These are phyloP conservation scores for Stylonectria norvegica DNA, from an alignment of 2,329 filamentous ascomycete species.

Conservation along the genomic window DNA sequence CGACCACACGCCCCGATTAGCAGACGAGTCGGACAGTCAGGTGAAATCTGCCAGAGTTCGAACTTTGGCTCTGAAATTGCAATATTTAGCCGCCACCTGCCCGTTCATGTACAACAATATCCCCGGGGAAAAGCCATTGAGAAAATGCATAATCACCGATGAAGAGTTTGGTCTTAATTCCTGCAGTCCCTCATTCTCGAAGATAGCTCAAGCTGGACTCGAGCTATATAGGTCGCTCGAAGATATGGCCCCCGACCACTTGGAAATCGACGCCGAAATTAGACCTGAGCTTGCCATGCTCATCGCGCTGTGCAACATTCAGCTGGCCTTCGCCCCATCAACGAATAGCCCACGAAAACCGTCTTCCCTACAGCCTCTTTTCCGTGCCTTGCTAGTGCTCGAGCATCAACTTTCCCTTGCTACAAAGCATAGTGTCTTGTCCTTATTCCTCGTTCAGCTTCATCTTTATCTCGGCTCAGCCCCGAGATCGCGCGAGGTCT, in stretches of 20 bases:
- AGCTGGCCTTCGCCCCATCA: constrained; percentile 28
- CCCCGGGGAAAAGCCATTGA: constrained; percentile 16
- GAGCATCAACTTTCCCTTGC: constrained; percentile 46
- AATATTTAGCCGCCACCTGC: constrained; percentile 44
- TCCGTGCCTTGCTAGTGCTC: constrained; percentile 49
- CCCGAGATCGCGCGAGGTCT: constrained; percentile 45
- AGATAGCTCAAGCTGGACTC: constrained; percentile 22
- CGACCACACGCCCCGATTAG: constrained; percentile 32
- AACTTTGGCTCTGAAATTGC: constrained; percentile 40
- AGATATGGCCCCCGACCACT: constrained; percentile 8
- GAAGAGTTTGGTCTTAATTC: constrained; percentile 15
- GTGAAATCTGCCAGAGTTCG: constrained; percentile 26
- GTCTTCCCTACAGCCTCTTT: constrained; percentile 31
- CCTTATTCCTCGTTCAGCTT: constrained; percentile 50
- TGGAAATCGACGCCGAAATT: constrained; percentile 22
- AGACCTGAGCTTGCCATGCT: constrained; percentile 35
- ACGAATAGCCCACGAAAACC: constrained; percentile 16
- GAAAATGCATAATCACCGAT: constrained; percentile 25
- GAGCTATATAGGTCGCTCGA: constrained; percentile 15
- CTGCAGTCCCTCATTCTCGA: constrained; percentile 22
- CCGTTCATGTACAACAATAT: constrained; percentile 21
- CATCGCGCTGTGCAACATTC: constrained; percentile 33
- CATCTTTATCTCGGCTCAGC: constrained; percentile 51
- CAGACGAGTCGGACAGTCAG: constrained; percentile 24
- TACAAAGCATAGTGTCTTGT: constrained; percentile 45